Percentiles rank a stretch among this genome's conserved stretches.
Evolutionary conservation across 1,139 yeast species (phyloP).

Genomic region (Schwanniomyces etchellsii): DNA sequence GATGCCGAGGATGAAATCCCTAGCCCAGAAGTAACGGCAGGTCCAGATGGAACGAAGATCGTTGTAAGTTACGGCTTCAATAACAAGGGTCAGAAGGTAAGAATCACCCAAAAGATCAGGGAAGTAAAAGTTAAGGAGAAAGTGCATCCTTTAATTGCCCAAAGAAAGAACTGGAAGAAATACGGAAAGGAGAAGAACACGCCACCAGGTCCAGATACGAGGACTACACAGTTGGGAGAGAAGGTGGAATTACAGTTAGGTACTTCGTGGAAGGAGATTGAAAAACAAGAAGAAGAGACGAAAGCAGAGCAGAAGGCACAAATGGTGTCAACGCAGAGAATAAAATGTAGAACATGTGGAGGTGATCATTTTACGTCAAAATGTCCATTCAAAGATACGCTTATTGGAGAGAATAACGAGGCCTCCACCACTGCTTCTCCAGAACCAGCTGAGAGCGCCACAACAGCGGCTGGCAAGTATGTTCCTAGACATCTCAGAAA

Average conservation of each 20-base stretch:
- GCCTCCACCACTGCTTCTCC: conserved; percentile 31
- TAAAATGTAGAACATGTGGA: conserved; percentile 86
- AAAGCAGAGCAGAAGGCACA: conserved; percentile 50
- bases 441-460: conserved; percentile 28
- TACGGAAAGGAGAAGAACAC: conserved; percentile 79
- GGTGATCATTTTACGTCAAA: conserved; percentile 92
- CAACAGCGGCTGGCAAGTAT: conserved; percentile 42
- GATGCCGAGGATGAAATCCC: conserved; percentile 63
- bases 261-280: conserved; percentile 69
- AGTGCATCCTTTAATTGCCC: conserved; percentile 74
- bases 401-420: conserved; percentile 48
- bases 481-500: conserved; percentile 78
- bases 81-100: conserved; percentile 78
- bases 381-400: conserved; percentile 93
- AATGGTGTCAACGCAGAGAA: conserved; percentile 41
- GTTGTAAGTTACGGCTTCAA: conserved; percentile 73
- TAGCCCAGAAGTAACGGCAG: conserved; percentile 65
- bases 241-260: conserved; percentile 66
- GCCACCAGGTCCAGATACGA: conserved; percentile 80
- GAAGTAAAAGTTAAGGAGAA: conserved; percentile 73
- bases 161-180: conserved; percentile 68
- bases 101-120: conserved; percentile 78
- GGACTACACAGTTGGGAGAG: conserved; percentile 89
- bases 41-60: conserved; percentile 87
- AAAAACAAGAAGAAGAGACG: conserved; percentile 50